phyloP scores from a whole-genome alignment of 1,284 basidiomycete species.

The Athelia psychrophila region DNA sequence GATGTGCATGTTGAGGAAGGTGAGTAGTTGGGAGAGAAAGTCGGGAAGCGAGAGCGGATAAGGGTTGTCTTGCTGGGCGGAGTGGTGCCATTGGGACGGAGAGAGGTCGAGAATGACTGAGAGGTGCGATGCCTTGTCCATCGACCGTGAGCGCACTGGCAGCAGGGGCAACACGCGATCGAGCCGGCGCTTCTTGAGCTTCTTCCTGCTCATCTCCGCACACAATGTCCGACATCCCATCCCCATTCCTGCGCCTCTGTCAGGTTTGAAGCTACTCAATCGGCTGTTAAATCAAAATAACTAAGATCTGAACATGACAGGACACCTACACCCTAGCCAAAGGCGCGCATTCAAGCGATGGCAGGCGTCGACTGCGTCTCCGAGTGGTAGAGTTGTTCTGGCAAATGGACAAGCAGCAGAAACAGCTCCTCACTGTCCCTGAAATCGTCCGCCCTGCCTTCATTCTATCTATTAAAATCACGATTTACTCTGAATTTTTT shows the following conservation, averaged over 20 bases:
- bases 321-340: slow-evolving; percentile 34
- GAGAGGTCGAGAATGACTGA: slow-evolving; percentile 83
- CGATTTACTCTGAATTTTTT: slow-evolving; percentile 3
- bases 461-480: background rate
- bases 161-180: no score
- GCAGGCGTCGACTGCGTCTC: slow-evolving; percentile 37
- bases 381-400: slow-evolving; percentile 38
- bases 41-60: slow-evolving; percentile 57
- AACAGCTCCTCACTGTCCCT: slow-evolving; percentile 14
- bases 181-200: no score
- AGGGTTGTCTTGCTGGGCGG: slow-evolving; percentile 43
- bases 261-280: no score
- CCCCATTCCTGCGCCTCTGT: background rate
- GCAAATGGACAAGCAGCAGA: slow-evolving; percentile 22
- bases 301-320: slow-evolving; percentile 18
- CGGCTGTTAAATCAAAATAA: no score
- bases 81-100: slow-evolving; percentile 77
- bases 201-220: no score
- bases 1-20: slow-evolving; percentile 92
- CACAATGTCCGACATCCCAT: no score
- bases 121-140: slow-evolving; percentile 66
- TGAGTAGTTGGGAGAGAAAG: slow-evolving; percentile 81
- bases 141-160: no score
- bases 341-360: slow-evolving; percentile 30
- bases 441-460: slow-evolving; percentile 1